Conservation (phyloP, 2,329 filamentous ascomycete species). For the Thermothelomyces thermophilus region DNA sequence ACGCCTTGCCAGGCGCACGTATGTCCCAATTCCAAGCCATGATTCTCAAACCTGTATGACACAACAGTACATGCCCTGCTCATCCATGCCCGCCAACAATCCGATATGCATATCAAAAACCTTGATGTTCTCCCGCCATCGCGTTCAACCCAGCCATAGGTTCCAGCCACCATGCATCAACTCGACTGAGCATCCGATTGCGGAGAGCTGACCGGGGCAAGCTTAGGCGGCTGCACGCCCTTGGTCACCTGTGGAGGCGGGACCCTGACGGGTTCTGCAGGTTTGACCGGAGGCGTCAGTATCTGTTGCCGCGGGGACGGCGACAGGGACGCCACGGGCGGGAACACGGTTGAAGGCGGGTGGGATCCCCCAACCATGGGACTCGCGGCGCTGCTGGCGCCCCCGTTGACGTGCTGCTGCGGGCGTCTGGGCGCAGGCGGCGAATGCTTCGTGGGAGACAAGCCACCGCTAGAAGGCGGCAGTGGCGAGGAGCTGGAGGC, state of each 20-base stretch:
- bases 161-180: not conserved
- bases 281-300: conserved; percentile 55
- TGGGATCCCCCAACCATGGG: conserved; percentile 25
- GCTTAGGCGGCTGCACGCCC: not conserved
- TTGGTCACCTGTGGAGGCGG: conserved; percentile 7
- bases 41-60: not conserved
- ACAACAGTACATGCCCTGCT: not conserved
- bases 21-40: not conserved
- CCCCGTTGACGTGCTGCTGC: conserved; percentile 26
- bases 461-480: conserved; percentile 39
- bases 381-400: conserved; percentile 12
- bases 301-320: conserved; percentile 53
- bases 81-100: not conserved
- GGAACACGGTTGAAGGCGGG: conserved; percentile 43
- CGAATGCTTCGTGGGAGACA: conserved; percentile 49
- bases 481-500: conserved; percentile 33
- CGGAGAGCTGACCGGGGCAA: not conserved
- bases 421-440: conserved; percentile 34
- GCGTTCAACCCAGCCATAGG: no score
- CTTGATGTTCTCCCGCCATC: not conserved
- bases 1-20: not conserved
- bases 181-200: not conserved
- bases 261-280: conserved; percentile 31
- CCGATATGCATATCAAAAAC: not conserved
- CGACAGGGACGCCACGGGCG: conserved; percentile 50